Base-by-base conservation (phyloP, 352 stramenopile species). In the Phytophthora chlamydospora region DNA sequence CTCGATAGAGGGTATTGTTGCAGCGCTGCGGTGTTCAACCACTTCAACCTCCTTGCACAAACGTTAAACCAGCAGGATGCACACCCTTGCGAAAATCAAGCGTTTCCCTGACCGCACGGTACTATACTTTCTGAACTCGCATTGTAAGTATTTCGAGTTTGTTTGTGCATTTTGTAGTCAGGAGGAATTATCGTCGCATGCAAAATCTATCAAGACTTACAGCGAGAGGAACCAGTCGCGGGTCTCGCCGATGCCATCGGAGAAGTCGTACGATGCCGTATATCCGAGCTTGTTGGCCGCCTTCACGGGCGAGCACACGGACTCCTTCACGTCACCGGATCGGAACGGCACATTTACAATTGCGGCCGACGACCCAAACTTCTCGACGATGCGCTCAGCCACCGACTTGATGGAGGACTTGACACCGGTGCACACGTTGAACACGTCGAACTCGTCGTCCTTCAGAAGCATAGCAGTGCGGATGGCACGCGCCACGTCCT, bases 391-490 rank as follows among this genome's bases (percentile, higher is more conserved):
- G 29, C 69, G 70, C 58, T 88, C 31, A 4, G 83, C 85, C 19
- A 92, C 75, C 24, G 66, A 77, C 43, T 82, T 84, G 39, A 95
- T 71, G 10, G 82, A 71, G 31, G 80, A 89, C 68, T 90, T 91
- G 47, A 88, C 40, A 16, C 83, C 85, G 27, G 83, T 95, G 71
- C 83, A 95, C 47, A 95, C 82, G 58, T 95, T 95, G 49, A 92
- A 95, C 17, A 91, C 83, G 55, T 95, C 80, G 48, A 91, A 95
- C 35, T 87, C 71, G 31, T 83, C 65, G 64, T 88, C 72, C 31
- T 57, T 58, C 24, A 91, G 51, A 42, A 93, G 66, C 81, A 95
- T 91, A 21, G 85, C 85, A 29, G 78, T 89, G 31, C 83, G 84
- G 46, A 95, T 90, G 36, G 85, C 85, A 39, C 83, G 83, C 24